Evolutionary conservation across 495 filamentous ascomycete species (phyloP), one percentile per base, ranked within the genome.

Genomic region (Lasiosphaeria miniovina): DNA sequence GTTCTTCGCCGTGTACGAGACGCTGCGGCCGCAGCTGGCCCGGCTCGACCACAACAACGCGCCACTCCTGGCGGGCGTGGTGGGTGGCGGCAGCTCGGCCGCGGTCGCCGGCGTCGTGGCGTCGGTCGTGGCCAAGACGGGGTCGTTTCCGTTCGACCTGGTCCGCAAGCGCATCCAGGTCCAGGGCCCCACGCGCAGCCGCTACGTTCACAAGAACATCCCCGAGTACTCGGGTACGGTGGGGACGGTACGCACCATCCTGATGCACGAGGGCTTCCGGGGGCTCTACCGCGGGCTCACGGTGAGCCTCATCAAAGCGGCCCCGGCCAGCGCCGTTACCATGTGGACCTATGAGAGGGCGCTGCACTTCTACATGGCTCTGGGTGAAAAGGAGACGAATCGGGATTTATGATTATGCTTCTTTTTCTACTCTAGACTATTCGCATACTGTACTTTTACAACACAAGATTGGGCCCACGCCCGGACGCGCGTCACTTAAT

Each of bases 261-360:
- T 94, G 52, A 70, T 65, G 62, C 79, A 70, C 12, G 94, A 99
- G 70, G 92, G 94, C 3, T 66, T 81, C 14, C 80, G 89, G 57
- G 95, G 94, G 0, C 66, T 99, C 59, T 99, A 98, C 72, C 79
- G 91, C 50, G 94, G 94, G 3, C 72, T 99, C 61, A 87, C 87
- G 4, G 91, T 98, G 3, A 91, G 91, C 65, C 71, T 99, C 74
- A 62, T 97, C 59, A 99, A 99, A 78, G 91, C 94, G 14, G 95
- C 93, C 35, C 94, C 94, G 50, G 87, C 95, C 24, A 96, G 91
- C 73, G 95, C 94, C 2, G 85, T 96, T 17, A 99, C 94, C 0
- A 94, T 99, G 90, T 99, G 95, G 94, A 97, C 93, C 1, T 98
- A 97, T 74, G 94, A 97, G 75, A 74, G 84, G 63, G 82, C 80